These are phyloP conservation scores for Phytophthora uliginosa DNA, from an alignment of 352 stramenopile species.

Conservation along the genomic window DNA sequence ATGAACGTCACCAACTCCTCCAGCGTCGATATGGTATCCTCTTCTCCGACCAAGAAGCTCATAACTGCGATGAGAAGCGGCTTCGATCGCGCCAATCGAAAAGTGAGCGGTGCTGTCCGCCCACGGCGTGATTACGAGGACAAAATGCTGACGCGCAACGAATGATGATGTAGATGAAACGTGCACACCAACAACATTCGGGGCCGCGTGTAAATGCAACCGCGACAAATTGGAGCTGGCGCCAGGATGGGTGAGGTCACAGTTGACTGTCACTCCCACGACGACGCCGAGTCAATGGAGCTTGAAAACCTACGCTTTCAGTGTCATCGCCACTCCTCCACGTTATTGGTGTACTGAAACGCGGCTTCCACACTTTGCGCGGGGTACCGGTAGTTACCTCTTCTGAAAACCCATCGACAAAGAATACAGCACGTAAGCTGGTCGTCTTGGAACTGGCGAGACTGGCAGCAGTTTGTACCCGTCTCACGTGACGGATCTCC, in stretches of 20 bases:
- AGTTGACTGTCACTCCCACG: background rate
- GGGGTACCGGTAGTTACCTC: no score
- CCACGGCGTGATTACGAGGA: slow-evolving; percentile 14
- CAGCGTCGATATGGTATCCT: slow-evolving; percentile 21
- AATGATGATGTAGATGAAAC: slow-evolving; percentile 17
- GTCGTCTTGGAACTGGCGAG: slow-evolving; percentile 83
- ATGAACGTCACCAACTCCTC: slow-evolving; percentile 41
- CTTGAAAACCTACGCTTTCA: background rate
- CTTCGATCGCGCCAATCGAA: slow-evolving; percentile 14
- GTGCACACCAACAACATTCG: background rate
- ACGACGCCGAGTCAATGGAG: background rate
- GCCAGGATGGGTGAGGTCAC: slow-evolving; percentile 19
- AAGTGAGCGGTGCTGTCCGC: slow-evolving; percentile 9
- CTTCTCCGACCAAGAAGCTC: slow-evolving; percentile 19
- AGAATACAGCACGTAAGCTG: slow-evolving; percentile 46
- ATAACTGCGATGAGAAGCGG: slow-evolving; percentile 1
- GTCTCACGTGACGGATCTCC: slow-evolving; percentile 61
- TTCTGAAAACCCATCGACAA: no score
- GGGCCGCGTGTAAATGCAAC: background rate
- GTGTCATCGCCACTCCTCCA: background rate
- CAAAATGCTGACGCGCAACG: slow-evolving; percentile 8
- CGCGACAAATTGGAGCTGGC: slow-evolving; percentile 21
- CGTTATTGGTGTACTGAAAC: no score
- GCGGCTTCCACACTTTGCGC: no score
- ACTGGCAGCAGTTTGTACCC: slow-evolving; percentile 73